A percentile compares a stretch with the other conserved stretches of the same genome.
Conservation (phyloP, 768 basidiomycete genomes). For the Daedaleopsis sinensis region DNA sequence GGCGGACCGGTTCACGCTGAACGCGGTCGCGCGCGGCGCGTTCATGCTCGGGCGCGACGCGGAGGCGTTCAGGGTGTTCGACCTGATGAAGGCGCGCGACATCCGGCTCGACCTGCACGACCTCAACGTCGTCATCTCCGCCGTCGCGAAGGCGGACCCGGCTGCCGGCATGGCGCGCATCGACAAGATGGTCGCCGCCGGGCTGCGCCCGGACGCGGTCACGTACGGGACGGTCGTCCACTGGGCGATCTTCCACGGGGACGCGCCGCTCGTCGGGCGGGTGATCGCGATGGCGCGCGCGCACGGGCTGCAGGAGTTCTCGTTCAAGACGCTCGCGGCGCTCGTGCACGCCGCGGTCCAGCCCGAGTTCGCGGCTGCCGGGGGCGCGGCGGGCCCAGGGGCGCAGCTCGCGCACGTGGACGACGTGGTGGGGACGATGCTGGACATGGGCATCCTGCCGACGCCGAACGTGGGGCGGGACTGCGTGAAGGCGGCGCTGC, state of each 20-base stretch:
- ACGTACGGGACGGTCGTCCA: conserved; percentile 68
- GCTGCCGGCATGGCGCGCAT: conserved; percentile 49
- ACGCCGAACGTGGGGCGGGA: conserved; percentile 53
- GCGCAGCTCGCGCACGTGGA: conserved; percentile 45
- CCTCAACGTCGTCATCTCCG: conserved; percentile 62
- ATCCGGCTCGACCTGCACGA: conserved; percentile 66
- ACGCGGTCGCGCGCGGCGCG: conserved; percentile 62
- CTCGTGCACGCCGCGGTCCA: conserved; percentile 48
- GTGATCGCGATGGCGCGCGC: conserved; percentile 45
- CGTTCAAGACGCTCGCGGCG: conserved; percentile 50
- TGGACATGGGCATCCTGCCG: conserved; percentile 38
- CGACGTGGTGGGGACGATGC: conserved; percentile 43
- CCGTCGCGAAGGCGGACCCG: conserved; percentile 53
- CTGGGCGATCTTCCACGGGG: conserved; percentile 49
- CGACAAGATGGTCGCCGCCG: conserved; percentile 49
- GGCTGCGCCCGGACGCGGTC: conserved; percentile 54
- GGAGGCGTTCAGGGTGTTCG: conserved; percentile 52
- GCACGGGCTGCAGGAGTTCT: conserved; percentile 39
- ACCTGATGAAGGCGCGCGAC: conserved; percentile 46
- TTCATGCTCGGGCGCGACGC: conserved; percentile 54
- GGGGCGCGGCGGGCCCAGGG: conserved; percentile 23
- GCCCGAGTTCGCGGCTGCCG: conserved; percentile 5
- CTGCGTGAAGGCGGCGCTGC: conserved; percentile 54
- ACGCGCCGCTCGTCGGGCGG: conserved; percentile 45
- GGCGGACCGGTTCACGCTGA: conserved; percentile 55